Base-by-base conservation (phyloP, 2,329 filamentous ascomycete species). In the Diaporthe helianthi region DNA sequence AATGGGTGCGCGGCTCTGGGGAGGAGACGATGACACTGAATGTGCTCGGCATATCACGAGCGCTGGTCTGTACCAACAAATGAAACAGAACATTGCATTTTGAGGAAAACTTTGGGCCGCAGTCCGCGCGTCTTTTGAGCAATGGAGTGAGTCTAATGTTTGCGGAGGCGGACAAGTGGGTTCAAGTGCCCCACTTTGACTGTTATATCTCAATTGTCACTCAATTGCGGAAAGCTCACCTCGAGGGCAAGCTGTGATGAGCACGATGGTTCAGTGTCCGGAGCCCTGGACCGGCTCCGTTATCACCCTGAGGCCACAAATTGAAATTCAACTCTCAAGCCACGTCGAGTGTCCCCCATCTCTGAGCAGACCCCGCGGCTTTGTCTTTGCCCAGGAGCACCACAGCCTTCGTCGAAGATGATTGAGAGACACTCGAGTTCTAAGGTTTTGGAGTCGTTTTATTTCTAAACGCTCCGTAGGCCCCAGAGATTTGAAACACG, bases 41-140 rank as follows among this genome's bases (percentile, higher is more conserved):
- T 33, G 53, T 46, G 58, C 52, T 41, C 53, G 54, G 61, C 54
- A 36, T 66, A 49, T 46, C 33, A 63, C 41, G 66, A 46, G 36
- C 36, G 19, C 33, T 22, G 52, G 53, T 69, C 52, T 71, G 69
- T 71, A 71, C 65, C 67, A 71, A 69, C 66, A 71, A 19, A 69
- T 53, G 53, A 61, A 71, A 69, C 69, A 69, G 69, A 71, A 66
- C 66, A 68, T 63, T 66, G 69, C 66, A 44, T 61, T 69, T 68
- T 65, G 69, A 69, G 44, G 41, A 33, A 31, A 49, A 36, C n/a
- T n/a, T 17, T 26, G 10, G 19, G 41, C 12, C 17, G 26, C 19
- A n/a, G 13, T 46, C 10, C 24, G 26, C 6, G 26, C 58, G 55
- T n/a, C 4, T n/a, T 44, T 47, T 12, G 41, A 13, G 10, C 13